Evolutionary conservation across 192 early-diverging fungal genomes (phyloP).

Genomic region (Linnemannia schmuckeri): DNA sequence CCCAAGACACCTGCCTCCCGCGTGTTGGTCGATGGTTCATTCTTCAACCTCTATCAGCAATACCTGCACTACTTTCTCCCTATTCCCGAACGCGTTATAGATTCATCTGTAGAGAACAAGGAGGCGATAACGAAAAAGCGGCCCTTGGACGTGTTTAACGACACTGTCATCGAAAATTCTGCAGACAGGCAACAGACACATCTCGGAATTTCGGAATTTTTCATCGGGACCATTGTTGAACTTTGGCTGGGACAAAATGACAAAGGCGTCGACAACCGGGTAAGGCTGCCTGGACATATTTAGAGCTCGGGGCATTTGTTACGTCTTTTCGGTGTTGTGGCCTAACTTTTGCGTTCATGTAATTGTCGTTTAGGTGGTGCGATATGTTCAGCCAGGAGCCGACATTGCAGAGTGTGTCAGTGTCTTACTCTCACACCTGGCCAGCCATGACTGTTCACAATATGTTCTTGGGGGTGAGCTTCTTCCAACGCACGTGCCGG

Average conservation of each 20-base stretch:
- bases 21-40: constrained; percentile 45
- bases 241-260: constrained; percentile 54
- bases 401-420: constrained; percentile 42
- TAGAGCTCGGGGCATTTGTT: neutral
- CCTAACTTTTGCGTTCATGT: neutral
- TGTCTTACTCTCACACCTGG: constrained; percentile 29
- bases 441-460: constrained; percentile 27
- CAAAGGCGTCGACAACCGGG: constrained; percentile 37
- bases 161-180: constrained; percentile 35
- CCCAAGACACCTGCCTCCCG: constrained; percentile 24
- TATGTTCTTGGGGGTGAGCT: constrained; percentile 46
- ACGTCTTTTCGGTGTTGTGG: neutral
- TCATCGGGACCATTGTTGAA: constrained; percentile 45
- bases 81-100: constrained; percentile 22
- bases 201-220: constrained; percentile 49
- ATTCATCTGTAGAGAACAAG: neutral
- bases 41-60: constrained; percentile 44
- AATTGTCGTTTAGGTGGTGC: constrained; percentile 15
- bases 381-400: constrained; percentile 49
- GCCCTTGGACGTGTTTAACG: constrained; percentile 31
- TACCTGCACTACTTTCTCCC: constrained; percentile 52
- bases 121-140: neutral
- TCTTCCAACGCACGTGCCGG: constrained; percentile 26
- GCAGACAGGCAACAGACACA: constrained; percentile 35
- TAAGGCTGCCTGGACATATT: neutral